Evolutionary conservation across 2,329 filamentous ascomycete genomes (phyloP).

Genomic region (Cryphonectria nitschkei): DNA sequence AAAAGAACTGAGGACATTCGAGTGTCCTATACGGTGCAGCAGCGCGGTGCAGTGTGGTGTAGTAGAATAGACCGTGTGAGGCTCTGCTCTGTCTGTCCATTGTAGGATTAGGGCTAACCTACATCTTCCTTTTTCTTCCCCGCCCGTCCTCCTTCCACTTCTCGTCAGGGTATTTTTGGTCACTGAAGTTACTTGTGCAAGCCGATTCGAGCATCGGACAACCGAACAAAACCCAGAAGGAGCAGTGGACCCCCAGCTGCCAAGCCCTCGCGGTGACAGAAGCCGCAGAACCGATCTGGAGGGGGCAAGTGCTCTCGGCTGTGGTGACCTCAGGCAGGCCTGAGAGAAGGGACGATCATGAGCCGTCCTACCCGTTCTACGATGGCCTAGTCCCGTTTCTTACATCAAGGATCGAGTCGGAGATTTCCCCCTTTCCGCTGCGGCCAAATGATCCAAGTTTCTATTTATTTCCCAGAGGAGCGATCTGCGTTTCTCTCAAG

Average conservation of each 20-base stretch:
- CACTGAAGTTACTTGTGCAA: too few relatives aligned
- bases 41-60: too few relatives aligned
- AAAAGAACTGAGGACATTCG: not conserved
- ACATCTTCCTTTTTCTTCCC: too few relatives aligned
- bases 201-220: not conserved
- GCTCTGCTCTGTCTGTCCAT: too few relatives aligned
- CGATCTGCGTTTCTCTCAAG: not conserved
- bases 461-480: not conserved
- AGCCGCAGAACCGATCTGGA: too few relatives aligned
- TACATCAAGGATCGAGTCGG: not conserved
- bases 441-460: not conserved
- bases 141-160: too few relatives aligned
- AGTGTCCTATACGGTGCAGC: too few relatives aligned
- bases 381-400: not conserved
- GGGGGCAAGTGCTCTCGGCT: not conserved
- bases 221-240: not conserved
- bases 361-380: not conserved
- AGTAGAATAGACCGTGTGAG: too few relatives aligned
- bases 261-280: too few relatives aligned
- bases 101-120: too few relatives aligned
- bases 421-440: not conserved
- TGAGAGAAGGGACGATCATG: not conserved
- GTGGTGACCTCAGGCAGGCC: not conserved
- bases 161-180: too few relatives aligned
- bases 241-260: too few relatives aligned